Percentiles rank a stretch among this genome's conserved stretches.
Evolutionary conservation across 805 yeast genomes (phyloP).

Genomic region (Myxozyma udenii): DNA sequence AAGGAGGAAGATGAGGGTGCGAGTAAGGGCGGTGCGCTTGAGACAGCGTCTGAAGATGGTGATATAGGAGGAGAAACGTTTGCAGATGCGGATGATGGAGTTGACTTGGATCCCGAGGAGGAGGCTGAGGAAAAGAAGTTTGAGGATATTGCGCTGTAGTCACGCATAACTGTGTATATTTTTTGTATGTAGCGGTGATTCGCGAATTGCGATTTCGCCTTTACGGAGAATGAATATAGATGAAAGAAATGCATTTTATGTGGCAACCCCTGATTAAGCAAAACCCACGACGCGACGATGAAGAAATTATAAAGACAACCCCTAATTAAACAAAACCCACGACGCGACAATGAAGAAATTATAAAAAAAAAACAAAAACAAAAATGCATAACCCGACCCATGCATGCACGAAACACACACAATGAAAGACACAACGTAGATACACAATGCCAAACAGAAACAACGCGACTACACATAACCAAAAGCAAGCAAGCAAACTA

Average conservation of each 20-base stretch:
- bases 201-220: too few species aligned
- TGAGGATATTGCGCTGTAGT: constrained; percentile 14
- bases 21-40: neutral
- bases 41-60: neutral
- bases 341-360: too few species aligned
- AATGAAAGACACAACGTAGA: neutral
- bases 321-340: too few species aligned
- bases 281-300: too few species aligned
- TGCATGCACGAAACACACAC: neutral
- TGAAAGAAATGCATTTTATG: neutral
- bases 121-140: constrained; percentile 11
- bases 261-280: neutral
- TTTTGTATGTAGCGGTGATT: too few species aligned
- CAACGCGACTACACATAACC: neutral
- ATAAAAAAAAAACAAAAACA: too few species aligned
- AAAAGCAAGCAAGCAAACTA: neutral
- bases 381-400: neutral
- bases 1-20: neutral
- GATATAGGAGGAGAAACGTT: neutral
- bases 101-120: neutral
- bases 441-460: neutral
- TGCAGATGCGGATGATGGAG: neutral
- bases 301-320: too few species aligned
- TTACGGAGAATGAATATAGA: too few species aligned
- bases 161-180: too few species aligned